Percentiles rank a stretch among this genome's conserved stretches.
phyloP scores from a whole-genome alignment of 2,329 filamentous ascomycete species.

The Botrytis pseudocinerea region DNA sequence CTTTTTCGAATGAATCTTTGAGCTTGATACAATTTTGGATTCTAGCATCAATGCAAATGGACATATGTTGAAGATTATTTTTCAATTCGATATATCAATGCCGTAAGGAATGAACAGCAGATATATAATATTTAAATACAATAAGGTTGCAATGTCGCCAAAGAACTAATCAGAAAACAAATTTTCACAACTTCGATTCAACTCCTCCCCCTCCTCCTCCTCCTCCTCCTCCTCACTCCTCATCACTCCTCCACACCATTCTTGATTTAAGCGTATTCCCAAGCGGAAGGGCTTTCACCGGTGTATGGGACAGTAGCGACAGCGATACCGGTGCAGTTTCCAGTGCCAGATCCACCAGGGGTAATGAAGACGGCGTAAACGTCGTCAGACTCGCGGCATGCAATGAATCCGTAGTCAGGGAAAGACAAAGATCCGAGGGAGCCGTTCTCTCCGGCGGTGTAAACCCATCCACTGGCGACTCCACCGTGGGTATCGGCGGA shows the following conservation, averaged over 20 bases:
- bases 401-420: slow-evolving; percentile 15
- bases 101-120: slow-evolving; percentile 29
- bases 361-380: neutral
- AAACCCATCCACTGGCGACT: neutral
- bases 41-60: neutral
- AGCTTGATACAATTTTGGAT: neutral
- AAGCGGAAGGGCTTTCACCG: neutral
- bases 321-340: slow-evolving; percentile 9
- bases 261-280: slow-evolving; percentile 4
- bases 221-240: neutral
- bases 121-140: neutral
- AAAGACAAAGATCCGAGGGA: neutral
- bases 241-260: neutral
- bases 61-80: neutral
- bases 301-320: neutral
- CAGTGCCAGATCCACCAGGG: neutral
- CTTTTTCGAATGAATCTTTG: neutral
- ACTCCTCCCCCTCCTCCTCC: neutral
- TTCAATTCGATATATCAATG: slow-evolving; percentile 37
- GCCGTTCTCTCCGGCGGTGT: neutral
- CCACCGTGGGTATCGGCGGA: slow-evolving; percentile 2
- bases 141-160: slow-evolving; percentile 3
- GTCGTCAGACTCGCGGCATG: neutral
- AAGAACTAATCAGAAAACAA: slow-evolving; percentile 4
- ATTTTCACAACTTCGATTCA: neutral